A percentile compares a stretch with the other conserved stretches of the same genome.
phyloP scores from a whole-genome alignment of 805 yeast genomes.

The Candida endomychidarum region DNA sequence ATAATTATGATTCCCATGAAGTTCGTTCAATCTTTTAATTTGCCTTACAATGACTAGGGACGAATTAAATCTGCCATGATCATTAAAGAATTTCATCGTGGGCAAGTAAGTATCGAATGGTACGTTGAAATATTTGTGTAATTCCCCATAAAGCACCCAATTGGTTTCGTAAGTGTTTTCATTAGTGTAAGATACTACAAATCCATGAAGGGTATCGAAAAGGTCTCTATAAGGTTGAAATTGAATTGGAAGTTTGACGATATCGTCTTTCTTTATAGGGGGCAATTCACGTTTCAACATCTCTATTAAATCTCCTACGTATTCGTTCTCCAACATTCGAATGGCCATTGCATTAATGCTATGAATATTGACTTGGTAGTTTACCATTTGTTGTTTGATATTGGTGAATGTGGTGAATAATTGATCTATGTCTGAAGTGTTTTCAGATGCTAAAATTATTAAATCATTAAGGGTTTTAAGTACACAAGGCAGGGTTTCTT shows the following conservation, averaged over 20 bases:
- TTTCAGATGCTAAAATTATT: slow-evolving; percentile 32
- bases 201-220: slow-evolving; percentile 29
- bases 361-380: slow-evolving; percentile 25
- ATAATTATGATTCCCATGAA: slow-evolving; percentile 38
- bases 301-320: slow-evolving; percentile 43
- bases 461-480: slow-evolving; percentile 45
- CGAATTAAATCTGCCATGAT: slow-evolving; percentile 55
- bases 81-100: slow-evolving; percentile 56
- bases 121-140: slow-evolving; percentile 54
- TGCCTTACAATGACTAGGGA: slow-evolving; percentile 63
- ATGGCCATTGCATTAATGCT: slow-evolving; percentile 28
- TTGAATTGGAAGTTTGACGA: slow-evolving; percentile 25
- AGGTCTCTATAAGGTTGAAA: slow-evolving; percentile 27
- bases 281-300: slow-evolving; percentile 43
- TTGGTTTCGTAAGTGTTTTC: slow-evolving; percentile 46
- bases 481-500: slow-evolving; percentile 31
- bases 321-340: slow-evolving; percentile 33
- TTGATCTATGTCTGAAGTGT: slow-evolving; percentile 26
- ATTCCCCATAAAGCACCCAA: slow-evolving; percentile 57
- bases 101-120: slow-evolving; percentile 62
- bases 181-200: slow-evolving; percentile 28
- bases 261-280: slow-evolving; percentile 28
- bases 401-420: slow-evolving; percentile 34
- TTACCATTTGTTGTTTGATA: slow-evolving; percentile 37
- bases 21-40: slow-evolving; percentile 54